A percentile compares a stretch with the other conserved stretches of the same genome.
Evolutionary conservation across 2,329 filamentous ascomycete genomes (phyloP).

Genomic region (Diaporthe caulivora): DNA sequence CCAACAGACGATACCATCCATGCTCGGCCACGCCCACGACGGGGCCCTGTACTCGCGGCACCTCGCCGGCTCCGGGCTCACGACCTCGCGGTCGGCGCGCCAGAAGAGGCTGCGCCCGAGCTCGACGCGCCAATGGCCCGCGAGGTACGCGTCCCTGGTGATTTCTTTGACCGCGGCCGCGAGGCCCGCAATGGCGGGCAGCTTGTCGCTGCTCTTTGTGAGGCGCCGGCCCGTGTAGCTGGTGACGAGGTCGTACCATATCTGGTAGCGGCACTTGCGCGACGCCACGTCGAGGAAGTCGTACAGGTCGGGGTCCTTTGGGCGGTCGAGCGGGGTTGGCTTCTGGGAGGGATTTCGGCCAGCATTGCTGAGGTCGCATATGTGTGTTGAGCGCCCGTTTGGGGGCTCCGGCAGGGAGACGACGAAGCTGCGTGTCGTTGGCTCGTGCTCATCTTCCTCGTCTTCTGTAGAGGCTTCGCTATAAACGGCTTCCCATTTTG

Average conservation of each 20-base stretch:
- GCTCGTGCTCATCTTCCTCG: background rate
- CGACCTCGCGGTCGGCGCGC: background rate
- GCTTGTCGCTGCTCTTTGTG: conserved; percentile 12
- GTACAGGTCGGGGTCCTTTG: background rate
- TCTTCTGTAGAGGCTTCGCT: background rate
- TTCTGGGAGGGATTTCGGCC: background rate
- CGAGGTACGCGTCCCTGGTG: background rate
- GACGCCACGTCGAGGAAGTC: conserved; percentile 8
- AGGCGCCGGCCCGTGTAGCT: background rate
- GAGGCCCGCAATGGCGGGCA: conserved; percentile 7
- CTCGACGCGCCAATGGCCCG: conserved; percentile 12
- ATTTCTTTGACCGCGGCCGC: background rate
- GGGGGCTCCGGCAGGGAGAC: background rate
- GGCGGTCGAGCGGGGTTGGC: background rate
- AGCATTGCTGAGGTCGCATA: background rate
- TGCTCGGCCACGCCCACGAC: conserved; percentile 12
- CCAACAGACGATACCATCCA: background rate
- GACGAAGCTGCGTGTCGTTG: background rate
- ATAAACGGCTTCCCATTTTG: background rate
- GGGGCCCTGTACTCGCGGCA: conserved; percentile 2
- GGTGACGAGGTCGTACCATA: conserved; percentile 8
- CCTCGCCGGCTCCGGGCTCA: conserved; percentile 6
- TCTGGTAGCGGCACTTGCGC: background rate
- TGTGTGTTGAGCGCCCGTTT: background rate
- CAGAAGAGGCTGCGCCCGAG: conserved; percentile 22